Base-by-base conservation (phyloP, 345 rosid species). In the Citropsis articulata region DNA sequence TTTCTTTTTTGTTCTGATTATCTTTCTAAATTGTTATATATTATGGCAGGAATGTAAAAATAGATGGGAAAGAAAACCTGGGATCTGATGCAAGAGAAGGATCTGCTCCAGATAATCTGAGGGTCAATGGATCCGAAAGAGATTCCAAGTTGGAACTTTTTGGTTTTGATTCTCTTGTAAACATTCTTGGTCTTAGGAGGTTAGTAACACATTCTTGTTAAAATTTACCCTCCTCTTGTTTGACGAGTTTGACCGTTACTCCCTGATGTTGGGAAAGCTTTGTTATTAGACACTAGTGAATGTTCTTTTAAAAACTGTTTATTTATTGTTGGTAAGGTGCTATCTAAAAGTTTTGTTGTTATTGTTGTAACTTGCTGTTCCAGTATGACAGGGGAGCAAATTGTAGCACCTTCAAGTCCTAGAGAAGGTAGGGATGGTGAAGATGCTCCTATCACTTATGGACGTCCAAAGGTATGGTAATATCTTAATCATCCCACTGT, bases 161-260 rank as follows among this genome's bases (percentile, higher is more conserved):
- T 90, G 99, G 99, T 85, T 97, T 96, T 27, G 99, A 94, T 86
- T 96, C 99, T 71, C 98, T 97, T 80, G 99, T 97, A 71, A 93
- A 88, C 81, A 94, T 97, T 86, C 99, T 97, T 83, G 99, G 99
- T 73, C 92, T 97, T 79, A 91, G 86, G 84, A 97, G 98, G 99
- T 97, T 84, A 50, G 76, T 66, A 21, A 33, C 36, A 42, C 30
- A 18, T 53, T 81, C 64, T 75, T 66, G 5, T 56, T 50, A 42
- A 31, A 38, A 31, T 73, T 45, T 61, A 12, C 48, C 9, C 63
- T 62, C 25, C 7, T 81, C 36, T 77, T 60, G 18, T 67, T 55
- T 31, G 25, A 2, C 56, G 35, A 22, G 33, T 31, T 53, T 35
- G 10, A 72, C 31, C 12, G 12, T 55, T 30, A 10, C 28, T 45